Evolutionary conservation across 202 grass and related monocot genomes (phyloP).

Genomic region (Carex arenaria): DNA sequence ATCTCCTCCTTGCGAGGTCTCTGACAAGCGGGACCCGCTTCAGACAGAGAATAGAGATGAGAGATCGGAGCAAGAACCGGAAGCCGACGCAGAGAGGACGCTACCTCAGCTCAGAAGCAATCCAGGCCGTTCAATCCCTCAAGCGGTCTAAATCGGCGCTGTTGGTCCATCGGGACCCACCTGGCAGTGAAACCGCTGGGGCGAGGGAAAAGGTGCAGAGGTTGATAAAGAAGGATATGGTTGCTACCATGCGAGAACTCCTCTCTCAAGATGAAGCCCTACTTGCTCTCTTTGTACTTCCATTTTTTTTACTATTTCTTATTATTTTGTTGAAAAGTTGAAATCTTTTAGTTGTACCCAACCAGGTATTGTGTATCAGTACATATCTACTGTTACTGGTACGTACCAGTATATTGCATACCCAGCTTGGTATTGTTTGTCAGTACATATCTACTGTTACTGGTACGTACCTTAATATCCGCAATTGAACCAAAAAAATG

Average conservation of each 20-base stretch:
- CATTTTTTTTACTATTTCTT: background rate
- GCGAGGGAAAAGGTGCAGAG: slow-evolving; percentile 42
- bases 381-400: background rate
- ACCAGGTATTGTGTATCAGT: background rate
- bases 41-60: slow-evolving; percentile 41
- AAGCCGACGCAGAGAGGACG: slow-evolving; percentile 71
- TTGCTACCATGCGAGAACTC: slow-evolving; percentile 74
- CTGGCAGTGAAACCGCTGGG: slow-evolving; percentile 16
- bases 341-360: background rate
- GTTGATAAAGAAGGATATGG: slow-evolving; percentile 68
- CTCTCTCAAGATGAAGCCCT: slow-evolving; percentile 55
- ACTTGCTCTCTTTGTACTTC: slow-evolving; percentile 56
- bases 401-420: no score
- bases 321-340: background rate
- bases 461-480: background rate
- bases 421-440: no score
- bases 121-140: slow-evolving; percentile 68
- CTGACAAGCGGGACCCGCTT: background rate
- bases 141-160: slow-evolving; percentile 33
- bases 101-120: slow-evolving; percentile 89
- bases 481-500: background rate
- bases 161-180: slow-evolving; percentile 4
- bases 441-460: no score
- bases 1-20: background rate
- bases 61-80: slow-evolving; percentile 69